phyloP scores from a whole-genome alignment of 495 filamentous ascomycete genomes.

The Lepidopterella palustris region DNA sequence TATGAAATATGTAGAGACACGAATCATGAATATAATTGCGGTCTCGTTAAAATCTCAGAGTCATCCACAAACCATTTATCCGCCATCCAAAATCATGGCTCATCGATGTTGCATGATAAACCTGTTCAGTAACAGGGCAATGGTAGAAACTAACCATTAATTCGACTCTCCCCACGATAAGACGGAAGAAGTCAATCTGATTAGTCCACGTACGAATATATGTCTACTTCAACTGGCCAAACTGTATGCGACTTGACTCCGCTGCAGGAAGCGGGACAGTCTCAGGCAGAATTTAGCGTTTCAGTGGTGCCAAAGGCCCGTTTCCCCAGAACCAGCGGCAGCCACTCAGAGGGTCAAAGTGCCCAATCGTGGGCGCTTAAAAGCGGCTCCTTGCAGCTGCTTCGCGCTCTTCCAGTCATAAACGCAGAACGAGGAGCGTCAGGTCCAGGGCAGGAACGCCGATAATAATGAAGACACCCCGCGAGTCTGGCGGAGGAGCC shows the following conservation, averaged over 20 bases:
- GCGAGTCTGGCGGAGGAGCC: neutral
- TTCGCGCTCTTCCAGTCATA: constrained; percentile 15
- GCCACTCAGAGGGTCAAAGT: constrained; percentile 14
- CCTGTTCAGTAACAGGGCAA: neutral
- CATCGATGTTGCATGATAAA: no score
- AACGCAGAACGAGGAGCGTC: constrained; percentile 22
- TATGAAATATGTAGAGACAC: no score
- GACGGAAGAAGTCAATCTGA: neutral
- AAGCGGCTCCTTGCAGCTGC: constrained; percentile 8
- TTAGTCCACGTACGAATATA: neutral
- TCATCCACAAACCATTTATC: no score
- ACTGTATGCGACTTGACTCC: neutral
- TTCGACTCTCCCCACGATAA: neutral
- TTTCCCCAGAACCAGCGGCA: neutral
- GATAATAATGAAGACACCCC: constrained; percentile 21
- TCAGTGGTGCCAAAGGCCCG: neutral
- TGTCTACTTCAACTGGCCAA: neutral
- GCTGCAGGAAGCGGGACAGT: neutral
- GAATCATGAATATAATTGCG: no score
- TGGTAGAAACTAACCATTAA: neutral
- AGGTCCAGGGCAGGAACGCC: constrained; percentile 4
- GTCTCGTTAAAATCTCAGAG: no score
- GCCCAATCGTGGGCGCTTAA: constrained; percentile 19
- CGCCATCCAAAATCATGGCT: no score
- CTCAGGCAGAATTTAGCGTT: neutral